Evolutionary conservation across 495 filamentous ascomycete genomes (phyloP).

Genomic region (Penicillium steckii): DNA sequence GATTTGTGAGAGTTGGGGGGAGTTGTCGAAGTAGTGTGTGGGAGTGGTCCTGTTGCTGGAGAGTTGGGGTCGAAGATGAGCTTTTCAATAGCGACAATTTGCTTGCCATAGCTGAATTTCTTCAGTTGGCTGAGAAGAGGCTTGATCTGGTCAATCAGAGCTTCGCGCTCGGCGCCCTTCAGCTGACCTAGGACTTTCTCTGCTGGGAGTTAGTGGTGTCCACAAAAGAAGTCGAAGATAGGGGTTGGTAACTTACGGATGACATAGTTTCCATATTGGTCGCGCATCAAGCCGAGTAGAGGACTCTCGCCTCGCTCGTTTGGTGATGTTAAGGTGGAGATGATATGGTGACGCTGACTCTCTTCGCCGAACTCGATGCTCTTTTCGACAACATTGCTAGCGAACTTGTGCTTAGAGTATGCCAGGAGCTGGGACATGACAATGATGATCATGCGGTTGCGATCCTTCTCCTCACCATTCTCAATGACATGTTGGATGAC

Average conservation of each 20-base stretch:
- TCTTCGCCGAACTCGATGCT: constrained; percentile 74
- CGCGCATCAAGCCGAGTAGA: constrained; percentile 76
- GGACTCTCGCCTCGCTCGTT: constrained; percentile 65
- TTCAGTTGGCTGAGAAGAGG: constrained; percentile 72
- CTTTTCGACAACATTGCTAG: constrained; percentile 97
- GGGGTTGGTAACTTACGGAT: constrained; percentile 67
- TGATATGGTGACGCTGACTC: constrained; percentile 69
- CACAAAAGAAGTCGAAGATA: background rate
- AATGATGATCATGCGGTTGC: constrained; percentile 66
- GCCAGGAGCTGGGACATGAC: constrained; percentile 70
- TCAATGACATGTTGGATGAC: constrained; percentile 93
- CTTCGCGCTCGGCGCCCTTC: constrained; percentile 59
- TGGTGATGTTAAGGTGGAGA: constrained; percentile 58
- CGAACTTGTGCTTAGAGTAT: constrained; percentile 92
- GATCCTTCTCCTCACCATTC: constrained; percentile 75
- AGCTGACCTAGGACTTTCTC: constrained; percentile 78
- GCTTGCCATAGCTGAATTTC: constrained; percentile 73
- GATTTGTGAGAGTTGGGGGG: constrained; percentile 49
- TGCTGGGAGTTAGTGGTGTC: constrained; percentile 34
- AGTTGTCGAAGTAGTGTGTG: constrained; percentile 36
- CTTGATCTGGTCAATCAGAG: constrained; percentile 70
- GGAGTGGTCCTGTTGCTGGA: constrained; percentile 18
- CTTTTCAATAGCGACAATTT: constrained; percentile 71
- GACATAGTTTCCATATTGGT: constrained; percentile 95
- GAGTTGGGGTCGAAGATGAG: constrained; percentile 49